Evolutionary conservation across 208 protist species (phyloP).

Genomic region (Acanthamoeba triangularis): DNA sequence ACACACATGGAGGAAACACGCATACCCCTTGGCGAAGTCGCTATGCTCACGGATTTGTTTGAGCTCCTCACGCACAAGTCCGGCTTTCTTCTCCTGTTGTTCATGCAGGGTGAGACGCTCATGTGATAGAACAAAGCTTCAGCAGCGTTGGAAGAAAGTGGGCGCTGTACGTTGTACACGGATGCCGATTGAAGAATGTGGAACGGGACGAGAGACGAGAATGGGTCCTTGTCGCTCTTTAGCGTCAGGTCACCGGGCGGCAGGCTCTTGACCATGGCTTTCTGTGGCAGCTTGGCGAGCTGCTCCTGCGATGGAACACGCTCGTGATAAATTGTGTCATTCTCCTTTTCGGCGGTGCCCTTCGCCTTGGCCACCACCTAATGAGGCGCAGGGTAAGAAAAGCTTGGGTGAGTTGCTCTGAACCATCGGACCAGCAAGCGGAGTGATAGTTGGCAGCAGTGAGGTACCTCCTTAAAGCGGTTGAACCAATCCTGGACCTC

Average conservation of each 20-base stretch:
- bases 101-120: not conserved
- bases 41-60: conserved; percentile 45
- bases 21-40: conserved; percentile 55
- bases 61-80: not conserved
- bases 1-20: not conserved
- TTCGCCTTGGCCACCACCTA: conserved; percentile 1
- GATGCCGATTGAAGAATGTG: conserved; percentile 14
- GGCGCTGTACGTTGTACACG: conserved; percentile 21
- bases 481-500: conserved; percentile 33
- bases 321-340: conserved; percentile 53
- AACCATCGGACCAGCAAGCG: not conserved
- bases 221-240: conserved; percentile 14
- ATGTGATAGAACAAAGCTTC: not conserved
- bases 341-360: conserved; percentile 32
- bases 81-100: conserved; percentile 58
- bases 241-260: not conserved
- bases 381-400: not conserved
- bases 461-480: not conserved
- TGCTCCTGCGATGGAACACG: not conserved
- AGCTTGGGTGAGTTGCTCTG: not conserved
- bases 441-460: not conserved
- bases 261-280: conserved; percentile 34
- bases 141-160: not conserved
- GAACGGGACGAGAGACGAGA: conserved; percentile 17
- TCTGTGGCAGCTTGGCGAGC: not conserved